Evolutionary conservation across 345 rosid genomes (phyloP).

Genomic region (Eucalyptus sideroxylon): DNA sequence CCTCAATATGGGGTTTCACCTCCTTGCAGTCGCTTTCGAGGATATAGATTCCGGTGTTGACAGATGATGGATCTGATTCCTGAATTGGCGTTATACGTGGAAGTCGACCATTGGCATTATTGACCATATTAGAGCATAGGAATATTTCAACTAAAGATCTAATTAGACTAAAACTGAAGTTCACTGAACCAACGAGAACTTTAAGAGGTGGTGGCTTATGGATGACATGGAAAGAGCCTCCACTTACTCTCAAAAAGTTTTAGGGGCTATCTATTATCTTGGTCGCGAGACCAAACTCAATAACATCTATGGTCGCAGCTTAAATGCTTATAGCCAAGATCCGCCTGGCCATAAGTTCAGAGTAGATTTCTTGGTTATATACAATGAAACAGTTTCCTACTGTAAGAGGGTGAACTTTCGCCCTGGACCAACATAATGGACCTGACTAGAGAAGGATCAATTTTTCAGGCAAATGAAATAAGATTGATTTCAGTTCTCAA

Average conservation of each 20-base stretch:
- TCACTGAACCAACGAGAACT: neutral
- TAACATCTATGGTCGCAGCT: neutral
- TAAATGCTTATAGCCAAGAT: neutral
- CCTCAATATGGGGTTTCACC: neutral
- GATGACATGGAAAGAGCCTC: neutral
- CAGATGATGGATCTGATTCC: neutral
- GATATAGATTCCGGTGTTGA: neutral
- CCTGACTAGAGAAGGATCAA: neutral
- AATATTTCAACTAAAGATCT: neutral
- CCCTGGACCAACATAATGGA: neutral
- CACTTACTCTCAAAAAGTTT: neutral
- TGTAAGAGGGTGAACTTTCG: neutral
- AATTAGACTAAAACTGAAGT: neutral
- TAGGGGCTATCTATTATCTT: neutral
- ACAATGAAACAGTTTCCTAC: neutral
- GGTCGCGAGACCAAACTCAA: neutral
- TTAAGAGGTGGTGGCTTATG: neutral
- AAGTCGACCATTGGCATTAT: neutral
- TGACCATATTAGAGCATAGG: neutral
- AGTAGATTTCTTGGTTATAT: neutral
- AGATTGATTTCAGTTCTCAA: neutral
- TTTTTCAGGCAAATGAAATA: neutral
- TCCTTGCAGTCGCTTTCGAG: neutral
- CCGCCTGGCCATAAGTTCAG: neutral
- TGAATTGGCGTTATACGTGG: neutral